These are phyloP conservation scores for Peronosclerospora sorghi DNA, from an alignment of 352 stramenopile genomes.

Conservation along the genomic window DNA sequence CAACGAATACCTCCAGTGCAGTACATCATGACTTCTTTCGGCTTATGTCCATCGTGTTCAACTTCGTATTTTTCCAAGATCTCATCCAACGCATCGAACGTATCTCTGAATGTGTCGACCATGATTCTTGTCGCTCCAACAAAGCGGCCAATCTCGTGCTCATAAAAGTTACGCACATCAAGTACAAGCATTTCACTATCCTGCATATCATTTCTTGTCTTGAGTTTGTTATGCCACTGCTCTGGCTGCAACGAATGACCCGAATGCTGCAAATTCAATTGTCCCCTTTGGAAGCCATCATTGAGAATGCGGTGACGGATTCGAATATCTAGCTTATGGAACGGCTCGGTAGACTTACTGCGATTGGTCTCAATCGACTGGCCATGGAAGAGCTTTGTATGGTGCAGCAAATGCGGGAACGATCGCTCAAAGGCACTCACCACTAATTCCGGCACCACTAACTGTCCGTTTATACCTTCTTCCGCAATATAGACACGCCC, in stretches of 20 bases:
- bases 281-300: slow-evolving; percentile 54
- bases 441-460: slow-evolving; percentile 80
- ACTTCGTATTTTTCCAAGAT: slow-evolving; percentile 25
- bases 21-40: slow-evolving; percentile 46
- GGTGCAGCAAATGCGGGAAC: slow-evolving; percentile 12
- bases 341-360: slow-evolving; percentile 19
- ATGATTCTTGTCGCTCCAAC: slow-evolving; percentile 41
- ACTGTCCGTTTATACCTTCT: slow-evolving; percentile 93
- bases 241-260: slow-evolving; percentile 11
- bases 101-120: slow-evolving; percentile 53
- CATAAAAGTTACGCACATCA: slow-evolving; percentile 47
- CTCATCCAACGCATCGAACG: slow-evolving; percentile 37
- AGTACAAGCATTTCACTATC: slow-evolving; percentile 25
- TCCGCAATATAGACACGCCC: slow-evolving; percentile 87
- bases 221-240: slow-evolving; percentile 33
- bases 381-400: slow-evolving; percentile 20
- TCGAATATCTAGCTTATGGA: slow-evolving; percentile 81
- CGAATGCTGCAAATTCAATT: slow-evolving; percentile 16
- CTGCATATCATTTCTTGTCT: slow-evolving; percentile 13
- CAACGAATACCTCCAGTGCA: slow-evolving; percentile 56
- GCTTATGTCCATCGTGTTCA: slow-evolving; percentile 21
- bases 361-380: slow-evolving; percentile 12
- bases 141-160: slow-evolving; percentile 46
- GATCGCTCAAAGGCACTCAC: slow-evolving; percentile 24
- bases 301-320: slow-evolving; percentile 85